Evolutionary conservation across 768 basidiomycete species (phyloP), one percentile per base, ranked within the genome.

Genomic region (Rhizopogon roseolus): DNA sequence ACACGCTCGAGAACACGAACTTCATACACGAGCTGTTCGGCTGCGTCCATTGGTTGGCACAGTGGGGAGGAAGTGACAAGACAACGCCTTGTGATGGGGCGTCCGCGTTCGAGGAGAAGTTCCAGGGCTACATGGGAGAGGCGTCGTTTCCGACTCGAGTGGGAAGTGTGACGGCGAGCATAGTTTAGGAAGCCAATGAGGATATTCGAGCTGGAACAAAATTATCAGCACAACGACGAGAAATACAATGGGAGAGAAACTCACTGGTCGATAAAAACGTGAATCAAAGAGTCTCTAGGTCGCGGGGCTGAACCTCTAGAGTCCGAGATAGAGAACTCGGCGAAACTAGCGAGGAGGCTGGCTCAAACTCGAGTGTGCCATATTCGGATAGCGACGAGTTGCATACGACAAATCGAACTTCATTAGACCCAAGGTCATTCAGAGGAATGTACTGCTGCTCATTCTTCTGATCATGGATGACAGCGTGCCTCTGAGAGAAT

Each of bases 301-400:
- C 57, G 65, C 1, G 68, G 68, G 6, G 67, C 69, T 34, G 68
- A 69, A 22, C 68, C 68, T 59, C 68, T 61, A 13, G 68, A 69
- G 38, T 69, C 68, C 19, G 68, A 69, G 29, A 69, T 59, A 99
- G 78, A 27, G 85, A 77, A 65, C 93, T 85, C 17, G 96, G 97
- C 13, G 93, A 96, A 51, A 98, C 97, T 58, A 98, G 86, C 6
- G 97, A 99, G 72, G 98, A 99, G 8, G 97, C 96, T 29, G 98
- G 85, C 71, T 99, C 96, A 70, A 98, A 99, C 39, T 97, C 96
- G 55, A 99, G 89, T 2, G 86, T 77, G 57, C 96, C 97, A 65
- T 76, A 99, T 71, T 99, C 97, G 41, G 96, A 98, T 17, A 99
- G 79, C 6, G 92, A 93, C 7, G 97, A 98, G 78, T 98, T 99